Percentiles rank a stretch among this genome's conserved stretches.
Evolutionary conservation across 2,329 filamentous ascomycete genomes (phyloP).

Genomic region (Hymenoscyphus scutula): DNA sequence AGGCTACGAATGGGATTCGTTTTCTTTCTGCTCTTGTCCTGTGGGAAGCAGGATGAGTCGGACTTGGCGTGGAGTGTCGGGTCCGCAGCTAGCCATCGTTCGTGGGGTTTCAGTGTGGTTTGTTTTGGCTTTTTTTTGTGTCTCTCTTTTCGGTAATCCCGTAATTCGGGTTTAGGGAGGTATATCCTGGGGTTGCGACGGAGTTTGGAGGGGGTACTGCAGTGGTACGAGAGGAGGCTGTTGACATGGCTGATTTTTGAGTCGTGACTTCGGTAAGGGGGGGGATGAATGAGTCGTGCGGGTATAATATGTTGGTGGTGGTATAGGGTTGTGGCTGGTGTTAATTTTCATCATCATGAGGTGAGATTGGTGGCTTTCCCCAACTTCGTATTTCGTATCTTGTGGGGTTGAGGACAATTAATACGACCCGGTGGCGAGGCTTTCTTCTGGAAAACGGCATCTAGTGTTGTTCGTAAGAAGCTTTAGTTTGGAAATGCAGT

Average conservation of each 20-base stretch:
- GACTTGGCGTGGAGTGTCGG: neutral
- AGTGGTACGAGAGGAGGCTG: neutral
- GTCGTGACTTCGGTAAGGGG: neutral
- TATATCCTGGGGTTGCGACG: neutral
- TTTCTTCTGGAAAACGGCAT: too few relatives aligned
- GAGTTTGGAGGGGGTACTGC: neutral
- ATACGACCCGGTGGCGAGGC: too few relatives aligned
- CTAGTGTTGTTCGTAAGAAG: too few relatives aligned
- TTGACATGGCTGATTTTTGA: neutral
- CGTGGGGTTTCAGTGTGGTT: neutral
- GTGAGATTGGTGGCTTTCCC: too few relatives aligned
- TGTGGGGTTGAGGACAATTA: too few relatives aligned
- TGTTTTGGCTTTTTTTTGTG: neutral
- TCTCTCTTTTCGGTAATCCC: neutral
- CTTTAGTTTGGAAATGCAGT: too few relatives aligned
- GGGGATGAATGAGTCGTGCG: neutral
- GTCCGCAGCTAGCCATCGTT: too few relatives aligned
- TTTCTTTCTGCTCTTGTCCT: neutral
- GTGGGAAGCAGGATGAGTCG: neutral
- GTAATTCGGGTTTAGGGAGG: neutral
- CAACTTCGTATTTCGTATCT: too few relatives aligned
- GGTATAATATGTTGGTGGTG: too few relatives aligned
- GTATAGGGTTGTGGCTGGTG: too few relatives aligned
- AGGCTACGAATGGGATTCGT: slow-evolving; percentile 6
- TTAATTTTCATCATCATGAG: too few relatives aligned